Evolutionary conservation across 2,329 filamentous ascomycete species (phyloP), one percentile per base, ranked within the genome.

Genomic region (Aspergillus viridinutans): DNA sequence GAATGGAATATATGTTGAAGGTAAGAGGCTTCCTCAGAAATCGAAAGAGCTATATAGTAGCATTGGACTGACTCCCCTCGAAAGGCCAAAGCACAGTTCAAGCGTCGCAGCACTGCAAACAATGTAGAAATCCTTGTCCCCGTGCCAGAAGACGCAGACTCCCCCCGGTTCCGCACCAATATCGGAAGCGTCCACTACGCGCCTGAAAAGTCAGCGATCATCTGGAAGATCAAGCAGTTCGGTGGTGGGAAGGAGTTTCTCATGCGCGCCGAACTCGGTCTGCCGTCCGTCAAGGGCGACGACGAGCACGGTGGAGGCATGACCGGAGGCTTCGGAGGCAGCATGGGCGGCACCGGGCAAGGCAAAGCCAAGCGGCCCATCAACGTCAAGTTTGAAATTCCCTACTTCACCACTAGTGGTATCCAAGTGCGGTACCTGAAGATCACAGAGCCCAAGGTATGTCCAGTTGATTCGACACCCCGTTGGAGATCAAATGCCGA

Each of bases 161-260:
- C 90, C 1, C 94, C 94, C 10, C 87, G 94, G 48, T 99, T 99
- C 84, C 86, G 94, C 53, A 99, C 94, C 38, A 99, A 97, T 73
- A 95, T 99, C 60, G 94, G 94, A 55, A 91, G 89, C 29, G 94
- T 99, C 12, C 94, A 99, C 78, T 99, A 99, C 72, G 93, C 93
- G 3, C 94, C 94, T 0, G 94, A 99, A 76, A 93, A 96, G 71
- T 95, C 90, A 61, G 93, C 93, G 58, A 99, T 99, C 66, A 90
- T 99, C 52, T 99, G 94, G 94, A 99, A 99, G 81, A 99, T 99
- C 75, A 99, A 99, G 81, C 94, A 99, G 70, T 99, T 99, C 75
- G 94, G 94, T 48, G 94, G 94, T n/a, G 86, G 88, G 66, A 99
- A 99, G 77, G 94, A 99, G 72, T 99, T 99, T 69, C 81, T 99